Evolutionary conservation across 75 land plant genomes (phyloP).

Genomic region (Picea sitchensis): DNA sequence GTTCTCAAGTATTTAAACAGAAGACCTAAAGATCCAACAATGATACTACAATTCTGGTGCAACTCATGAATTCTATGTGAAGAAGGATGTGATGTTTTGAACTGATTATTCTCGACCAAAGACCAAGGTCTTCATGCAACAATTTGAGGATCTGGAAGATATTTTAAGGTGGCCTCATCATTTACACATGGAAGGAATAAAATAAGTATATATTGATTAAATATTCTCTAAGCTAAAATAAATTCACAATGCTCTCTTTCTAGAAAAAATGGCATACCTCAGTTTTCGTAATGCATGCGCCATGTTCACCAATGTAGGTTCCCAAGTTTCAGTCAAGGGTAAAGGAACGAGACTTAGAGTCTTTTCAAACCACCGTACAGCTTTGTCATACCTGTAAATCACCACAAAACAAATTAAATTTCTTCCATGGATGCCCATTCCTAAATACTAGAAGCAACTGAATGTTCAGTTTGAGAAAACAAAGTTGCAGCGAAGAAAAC

Average conservation of each 20-base stretch:
- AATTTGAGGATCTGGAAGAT: not conserved
- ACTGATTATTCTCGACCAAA: not conserved
- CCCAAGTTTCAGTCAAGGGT: conserved; percentile 83
- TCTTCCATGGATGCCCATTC: not conserved
- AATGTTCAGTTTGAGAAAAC: conserved; percentile 6
- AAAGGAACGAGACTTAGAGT: conserved; percentile 60
- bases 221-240: not conserved
- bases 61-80: no score
- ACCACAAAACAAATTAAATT: not conserved
- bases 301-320: conserved; percentile 90
- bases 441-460: not conserved
- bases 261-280: conserved; percentile 47
- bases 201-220: not conserved
- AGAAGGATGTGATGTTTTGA: no score
- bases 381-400: conserved; percentile 71
- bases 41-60: no score
- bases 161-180: not conserved
- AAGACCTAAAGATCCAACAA: not conserved
- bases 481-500: not conserved
- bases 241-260: no score
- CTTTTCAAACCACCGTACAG: conserved; percentile 77
- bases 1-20: not conserved
- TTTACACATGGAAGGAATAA: not conserved
- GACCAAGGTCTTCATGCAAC: conserved; percentile 5
- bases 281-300: conserved; percentile 88